A percentile compares a stretch with the other conserved stretches of the same genome.
These are phyloP conservation scores for Cladosporium sp. DNA, from an alignment of 2,329 filamentous ascomycete genomes.

Conservation along the genomic window DNA sequence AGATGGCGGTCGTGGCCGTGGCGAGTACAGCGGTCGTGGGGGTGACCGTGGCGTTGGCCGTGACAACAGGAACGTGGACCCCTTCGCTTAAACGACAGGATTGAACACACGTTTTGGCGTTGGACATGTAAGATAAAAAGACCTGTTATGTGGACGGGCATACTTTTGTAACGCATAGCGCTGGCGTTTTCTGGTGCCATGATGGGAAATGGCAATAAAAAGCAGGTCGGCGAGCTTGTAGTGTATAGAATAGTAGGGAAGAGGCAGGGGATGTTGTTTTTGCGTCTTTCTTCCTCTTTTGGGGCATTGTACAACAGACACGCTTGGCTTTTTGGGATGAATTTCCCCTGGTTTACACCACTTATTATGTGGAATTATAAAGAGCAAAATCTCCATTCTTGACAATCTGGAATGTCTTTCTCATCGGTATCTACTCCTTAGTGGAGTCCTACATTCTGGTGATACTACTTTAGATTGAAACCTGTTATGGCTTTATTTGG, in stretches of 20 bases:
- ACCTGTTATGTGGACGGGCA: background rate
- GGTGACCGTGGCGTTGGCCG: background rate
- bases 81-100: background rate
- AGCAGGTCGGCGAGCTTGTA: constrained; percentile 5
- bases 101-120: background rate
- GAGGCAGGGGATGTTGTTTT: background rate
- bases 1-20: background rate
- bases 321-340: too few relatives aligned
- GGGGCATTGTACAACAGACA: background rate
- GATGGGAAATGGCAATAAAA: background rate
- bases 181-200: constrained; percentile 11
- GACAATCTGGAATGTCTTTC: too few relatives aligned
- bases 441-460: too few relatives aligned
- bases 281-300: background rate
- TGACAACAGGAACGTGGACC: constrained; percentile 1
- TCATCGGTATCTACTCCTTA: too few relatives aligned
- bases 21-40: background rate
- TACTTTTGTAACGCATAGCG: constrained; percentile 2
- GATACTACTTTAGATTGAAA: too few relatives aligned
- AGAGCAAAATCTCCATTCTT: too few relatives aligned
- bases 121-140: constrained; percentile 4
- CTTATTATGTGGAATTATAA: too few relatives aligned
- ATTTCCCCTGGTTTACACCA: too few relatives aligned
- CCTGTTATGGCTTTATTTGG: too few relatives aligned
- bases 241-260: background rate